A percentile compares a stretch with the other conserved stretches of the same genome.
Conservation (phyloP, 2,329 filamentous ascomycete genomes). For the Hypoxylon sp. region DNA sequence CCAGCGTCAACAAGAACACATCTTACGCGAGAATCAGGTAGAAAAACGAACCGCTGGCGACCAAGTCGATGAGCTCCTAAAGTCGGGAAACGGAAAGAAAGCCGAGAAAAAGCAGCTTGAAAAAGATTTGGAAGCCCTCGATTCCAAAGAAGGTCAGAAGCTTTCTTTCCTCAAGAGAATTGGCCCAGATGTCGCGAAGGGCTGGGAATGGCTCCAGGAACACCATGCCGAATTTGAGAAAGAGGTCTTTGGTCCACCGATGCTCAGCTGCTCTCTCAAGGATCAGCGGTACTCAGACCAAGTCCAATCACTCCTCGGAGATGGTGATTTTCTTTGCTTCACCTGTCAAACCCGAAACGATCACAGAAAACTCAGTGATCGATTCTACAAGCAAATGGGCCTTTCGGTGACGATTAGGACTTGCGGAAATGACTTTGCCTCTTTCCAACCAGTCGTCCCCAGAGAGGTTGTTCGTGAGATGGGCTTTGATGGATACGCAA, state of each 20-base stretch:
- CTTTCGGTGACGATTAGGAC: slow-evolving; percentile 78
- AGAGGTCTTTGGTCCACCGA: slow-evolving; percentile 81
- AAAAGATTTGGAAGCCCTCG: slow-evolving; percentile 64
- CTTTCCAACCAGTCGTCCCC: slow-evolving; percentile 64
- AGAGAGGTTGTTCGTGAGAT: slow-evolving; percentile 61
- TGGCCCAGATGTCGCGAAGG: slow-evolving; percentile 71
- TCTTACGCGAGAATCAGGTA: slow-evolving; percentile 59
- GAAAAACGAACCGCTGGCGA: slow-evolving; percentile 50
- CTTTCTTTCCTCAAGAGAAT: slow-evolving; percentile 68
- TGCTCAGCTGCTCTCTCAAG: slow-evolving; percentile 81
- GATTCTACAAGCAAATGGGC: slow-evolving; percentile 69
- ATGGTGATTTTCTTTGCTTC: slow-evolving; percentile 69
- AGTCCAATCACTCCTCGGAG: slow-evolving; percentile 60
- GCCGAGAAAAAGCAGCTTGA: slow-evolving; percentile 52
- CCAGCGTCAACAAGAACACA: slow-evolving; percentile 69
- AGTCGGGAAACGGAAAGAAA: slow-evolving; percentile 53
- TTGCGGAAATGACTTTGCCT: slow-evolving; percentile 61
- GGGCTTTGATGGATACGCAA: slow-evolving; percentile 82
- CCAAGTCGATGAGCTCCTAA: slow-evolving; percentile 51
- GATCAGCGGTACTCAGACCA: slow-evolving; percentile 70
- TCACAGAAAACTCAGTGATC: slow-evolving; percentile 73
- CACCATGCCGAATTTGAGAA: slow-evolving; percentile 76
- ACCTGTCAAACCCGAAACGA: slow-evolving; percentile 80
- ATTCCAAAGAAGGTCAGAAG: slow-evolving; percentile 80
- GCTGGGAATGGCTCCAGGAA: slow-evolving; percentile 83